A percentile compares a stretch with the other conserved stretches of the same genome.
Evolutionary conservation across 345 rosid species (phyloP).

Genomic region (Syzygium grande): DNA sequence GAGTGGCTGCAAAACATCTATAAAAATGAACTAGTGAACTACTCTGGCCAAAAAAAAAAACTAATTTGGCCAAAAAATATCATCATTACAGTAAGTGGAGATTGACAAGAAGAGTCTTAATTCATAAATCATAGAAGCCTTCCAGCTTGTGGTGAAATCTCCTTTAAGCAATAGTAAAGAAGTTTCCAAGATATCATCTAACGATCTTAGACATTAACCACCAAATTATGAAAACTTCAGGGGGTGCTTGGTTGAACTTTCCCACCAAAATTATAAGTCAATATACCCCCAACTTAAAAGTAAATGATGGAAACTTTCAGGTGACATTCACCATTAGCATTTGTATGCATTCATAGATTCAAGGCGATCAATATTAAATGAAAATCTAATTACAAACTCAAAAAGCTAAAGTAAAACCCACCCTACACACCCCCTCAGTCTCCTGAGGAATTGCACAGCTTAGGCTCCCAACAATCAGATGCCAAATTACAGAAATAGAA

Average conservation of each 20-base stretch:
- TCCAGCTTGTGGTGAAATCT: background rate
- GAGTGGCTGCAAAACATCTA: background rate
- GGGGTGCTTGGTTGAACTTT: background rate
- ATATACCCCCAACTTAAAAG: background rate
- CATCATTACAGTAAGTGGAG: background rate
- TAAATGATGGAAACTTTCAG: background rate
- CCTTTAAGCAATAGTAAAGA: background rate
- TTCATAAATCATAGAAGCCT: background rate
- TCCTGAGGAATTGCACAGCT: background rate
- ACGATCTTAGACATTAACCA: background rate
- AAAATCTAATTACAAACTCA: background rate
- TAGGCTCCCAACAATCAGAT: background rate
- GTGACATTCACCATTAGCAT: background rate
- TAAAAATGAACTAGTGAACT: background rate
- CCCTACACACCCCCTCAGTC: background rate
- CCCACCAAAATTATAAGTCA: background rate
- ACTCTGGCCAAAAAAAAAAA: no score
- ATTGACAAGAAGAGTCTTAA: background rate
- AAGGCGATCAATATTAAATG: background rate
- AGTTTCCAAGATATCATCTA: background rate
- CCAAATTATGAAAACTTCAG: background rate
- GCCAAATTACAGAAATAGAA: background rate
- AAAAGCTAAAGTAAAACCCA: background rate
- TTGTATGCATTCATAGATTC: background rate
- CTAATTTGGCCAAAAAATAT: background rate